A percentile compares a stretch with the other conserved stretches of the same genome.
Evolutionary conservation across 345 rosid genomes (phyloP).

Genomic region (Mallotus nudiflorus): DNA sequence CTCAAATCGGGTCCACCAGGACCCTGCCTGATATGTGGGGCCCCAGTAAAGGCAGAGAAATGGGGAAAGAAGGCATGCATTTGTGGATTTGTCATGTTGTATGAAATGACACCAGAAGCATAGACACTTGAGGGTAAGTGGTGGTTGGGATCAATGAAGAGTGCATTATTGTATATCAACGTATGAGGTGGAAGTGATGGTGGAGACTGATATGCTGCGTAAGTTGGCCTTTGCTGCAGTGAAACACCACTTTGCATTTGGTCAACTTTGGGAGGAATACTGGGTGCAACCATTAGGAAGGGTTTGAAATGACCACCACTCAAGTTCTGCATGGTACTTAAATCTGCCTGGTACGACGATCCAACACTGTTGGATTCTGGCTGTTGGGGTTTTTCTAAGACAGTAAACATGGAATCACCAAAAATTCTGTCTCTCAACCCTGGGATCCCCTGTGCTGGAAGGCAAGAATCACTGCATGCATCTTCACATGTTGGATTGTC

Average conservation of each 20-base stretch:
- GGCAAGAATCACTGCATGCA: conserved; percentile 1
- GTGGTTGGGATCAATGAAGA: conserved; percentile 17
- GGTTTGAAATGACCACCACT: conserved; percentile 19
- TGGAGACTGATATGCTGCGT: background rate
- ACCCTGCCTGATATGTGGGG: conserved; percentile 5
- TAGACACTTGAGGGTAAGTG: conserved; percentile 3
- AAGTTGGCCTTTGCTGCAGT: conserved; percentile 7
- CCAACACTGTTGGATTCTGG: background rate
- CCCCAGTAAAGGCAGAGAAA: conserved; percentile 9
- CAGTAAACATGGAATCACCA: conserved; percentile 11
- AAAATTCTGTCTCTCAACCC: background rate
- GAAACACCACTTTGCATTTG: conserved; percentile 14
- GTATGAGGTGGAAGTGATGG: background rate
- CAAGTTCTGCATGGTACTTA: conserved; percentile 8
- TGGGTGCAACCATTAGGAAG: conserved; percentile 12
- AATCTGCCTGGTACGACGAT: conserved; percentile 1
- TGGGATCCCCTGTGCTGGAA: background rate
- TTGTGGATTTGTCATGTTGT: conserved; percentile 9
- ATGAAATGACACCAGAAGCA: conserved; percentile 16
- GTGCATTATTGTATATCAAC: conserved; percentile 14
- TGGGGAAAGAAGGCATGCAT: background rate
- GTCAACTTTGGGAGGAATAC: conserved; percentile 9
- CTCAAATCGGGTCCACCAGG: background rate
- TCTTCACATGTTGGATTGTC: conserved; percentile 11
- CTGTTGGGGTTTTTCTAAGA: conserved; percentile 1